Evolutionary conservation across 305 asterid species (phyloP), one percentile per base, ranked within the genome.

Genomic region (Stenogyne calaminthoides): DNA sequence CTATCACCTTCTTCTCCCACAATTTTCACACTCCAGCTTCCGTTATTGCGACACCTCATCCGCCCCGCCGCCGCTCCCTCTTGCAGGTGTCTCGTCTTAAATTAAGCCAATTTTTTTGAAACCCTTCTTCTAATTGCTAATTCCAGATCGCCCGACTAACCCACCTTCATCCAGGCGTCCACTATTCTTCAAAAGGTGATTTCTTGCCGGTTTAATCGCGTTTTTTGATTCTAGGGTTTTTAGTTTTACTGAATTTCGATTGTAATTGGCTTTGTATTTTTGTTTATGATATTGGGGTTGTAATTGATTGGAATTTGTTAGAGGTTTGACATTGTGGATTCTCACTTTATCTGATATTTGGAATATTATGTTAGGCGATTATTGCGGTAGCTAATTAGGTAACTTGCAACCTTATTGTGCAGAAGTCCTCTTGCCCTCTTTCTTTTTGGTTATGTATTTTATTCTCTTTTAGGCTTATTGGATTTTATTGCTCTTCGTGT

Each of bases 191-290:
- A 2, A 63, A 47, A 74, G 78, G 78, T 76, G 69, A 32, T 67
- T 47, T 69, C 10, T 49, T 47, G 12, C 52, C 42, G 29, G 16
- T 64, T 66, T 42, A 67, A 18, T 67, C 40, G 49, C 12, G 18
- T 16, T 18, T 47, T 51, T 51, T 16, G 69, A 25, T 76, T 74
- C 69, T 80, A 80, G 80, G 84, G 83, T 76, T 83, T n/a, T 57
- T 72, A 58, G 78, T 69, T 64, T 77, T 74, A 72, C 55, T 61
- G 42, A 22, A 55, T 68, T 7, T 46, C 20, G 37, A 4, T 11
- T 76, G 40, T 40, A 25, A 9, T 42, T 47, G 20, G 19, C 22
- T 58, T n/a, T n/a, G 66, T 52, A 27, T 11, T 32, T 10, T 10
- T 18, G 55, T 34, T 22, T 34, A 37, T 32, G 42, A 2, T 44